Evolutionary conservation across 2,329 filamentous ascomycete genomes (phyloP).

Genomic region (Hymenotorrendiella dingleyae): DNA sequence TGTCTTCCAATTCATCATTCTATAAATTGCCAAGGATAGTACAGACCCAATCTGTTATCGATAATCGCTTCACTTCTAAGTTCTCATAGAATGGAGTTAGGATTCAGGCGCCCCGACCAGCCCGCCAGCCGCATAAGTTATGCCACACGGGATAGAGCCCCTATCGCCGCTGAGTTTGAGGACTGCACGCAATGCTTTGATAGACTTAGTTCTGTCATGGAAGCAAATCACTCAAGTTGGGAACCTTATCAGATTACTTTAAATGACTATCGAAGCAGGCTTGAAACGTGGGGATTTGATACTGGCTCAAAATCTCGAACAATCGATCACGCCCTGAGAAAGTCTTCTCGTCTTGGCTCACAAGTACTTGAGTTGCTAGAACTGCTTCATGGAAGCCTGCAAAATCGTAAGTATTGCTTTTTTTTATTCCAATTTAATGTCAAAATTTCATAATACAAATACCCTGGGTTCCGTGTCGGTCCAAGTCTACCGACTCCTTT

Average conservation of each 20-base stretch:
- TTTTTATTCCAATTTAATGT: too few relatives aligned
- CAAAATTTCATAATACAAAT: too few relatives aligned
- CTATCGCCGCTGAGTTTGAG: constrained; percentile 2
- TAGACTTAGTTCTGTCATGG: not conserved
- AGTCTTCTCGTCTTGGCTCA: not conserved
- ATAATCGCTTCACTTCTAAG: too few relatives aligned
- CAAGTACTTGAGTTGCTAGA: not conserved
- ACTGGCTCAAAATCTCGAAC: constrained; percentile 3
- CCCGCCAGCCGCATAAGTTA: not conserved
- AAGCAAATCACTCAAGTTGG: constrained; percentile 2
- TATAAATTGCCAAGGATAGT: too few relatives aligned
- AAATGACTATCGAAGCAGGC: constrained; percentile 1
- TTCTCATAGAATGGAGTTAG: too few relatives aligned
- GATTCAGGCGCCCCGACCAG: not conserved
- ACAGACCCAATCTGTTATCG: too few relatives aligned
- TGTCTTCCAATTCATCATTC: too few relatives aligned
- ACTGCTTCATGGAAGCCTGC: not conserved
- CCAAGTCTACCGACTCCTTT: too few relatives aligned
- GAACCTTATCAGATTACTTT: not conserved
- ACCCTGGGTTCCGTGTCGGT: too few relatives aligned
- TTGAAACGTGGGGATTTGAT: constrained; percentile 3
- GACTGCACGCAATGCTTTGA: constrained; percentile 4
- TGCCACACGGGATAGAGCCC: constrained; percentile 1
- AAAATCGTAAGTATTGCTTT: not conserved
- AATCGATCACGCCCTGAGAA: constrained; percentile 2